Evolutionary conservation across 768 basidiomycete genomes (phyloP), one percentile per base, ranked within the genome.

Genomic region (Mycena indigotica): DNA sequence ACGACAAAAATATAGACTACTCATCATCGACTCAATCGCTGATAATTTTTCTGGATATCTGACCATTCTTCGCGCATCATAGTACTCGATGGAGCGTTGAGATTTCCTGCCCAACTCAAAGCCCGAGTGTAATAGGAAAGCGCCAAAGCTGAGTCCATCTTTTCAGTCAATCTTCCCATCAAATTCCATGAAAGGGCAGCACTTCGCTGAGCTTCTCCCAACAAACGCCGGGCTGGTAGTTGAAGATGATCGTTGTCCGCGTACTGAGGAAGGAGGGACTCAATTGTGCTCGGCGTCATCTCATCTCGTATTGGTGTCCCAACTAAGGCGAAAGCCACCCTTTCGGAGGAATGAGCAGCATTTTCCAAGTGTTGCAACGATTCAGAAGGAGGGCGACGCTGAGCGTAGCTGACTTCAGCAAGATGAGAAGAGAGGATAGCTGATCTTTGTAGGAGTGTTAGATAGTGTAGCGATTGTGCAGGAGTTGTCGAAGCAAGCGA

Each of bases 171-270:
- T 38, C 89, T 73, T 13, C 90, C 90, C 69, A 86, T 75, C 58
- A 91, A 72, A 66, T 84, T 87, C 88, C 88, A 91, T 4, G 88
- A 83, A 69, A 90, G 86, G 0, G 86, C 85, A 16, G 88, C 85
- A 25, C 87, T 84, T 44, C 87, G 76, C 16, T 86, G 80, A 17
- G 90, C 81, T 66, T 91, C 88, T 26, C 86, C 83, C 52, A 91
- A 77, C 16, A 91, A 72, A 51, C 75, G 75, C 41, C 66, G 70
- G 25, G 90, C 87, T 5, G 83, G 81, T 53, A 75, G 78, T 53
- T 71, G 76, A 77, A 89, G 80, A 39, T 76, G 73, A 45, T 64
- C 70, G 5, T 84, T 85, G 53, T 77, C 73, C 2, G 67, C 58
- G 68, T 82, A 88, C 21, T 63, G 67, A 2, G 77, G 59, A 21